Conservation (phyloP, 306 rosid genomes). For the Dryas octopetala region DNA sequence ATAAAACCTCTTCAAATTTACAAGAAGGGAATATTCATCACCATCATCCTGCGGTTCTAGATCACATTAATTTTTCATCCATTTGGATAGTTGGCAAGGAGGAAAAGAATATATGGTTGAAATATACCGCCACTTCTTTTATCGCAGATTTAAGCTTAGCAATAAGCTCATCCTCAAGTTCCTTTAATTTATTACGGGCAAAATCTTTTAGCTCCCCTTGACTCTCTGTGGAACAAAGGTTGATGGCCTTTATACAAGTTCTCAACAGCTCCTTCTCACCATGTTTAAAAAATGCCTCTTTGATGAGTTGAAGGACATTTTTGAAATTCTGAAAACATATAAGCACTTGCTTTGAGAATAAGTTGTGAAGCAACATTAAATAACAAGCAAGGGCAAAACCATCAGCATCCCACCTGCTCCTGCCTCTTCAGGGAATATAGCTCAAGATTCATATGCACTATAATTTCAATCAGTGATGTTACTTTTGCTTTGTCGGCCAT, state of each 20-base stretch:
- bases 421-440: conserved; percentile 84
- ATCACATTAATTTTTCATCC: conserved; percentile 22
- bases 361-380: conserved; percentile 20
- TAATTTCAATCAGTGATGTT: conserved; percentile 69
- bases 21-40: conserved; percentile 95
- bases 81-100: neutral
- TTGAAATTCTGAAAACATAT: conserved; percentile 64
- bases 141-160: conserved; percentile 74
- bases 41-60: conserved; percentile 77
- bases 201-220: conserved; percentile 92
- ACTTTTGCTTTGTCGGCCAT: conserved; percentile 88
- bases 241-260: conserved; percentile 76
- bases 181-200: conserved; percentile 73
- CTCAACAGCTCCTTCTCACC: conserved; percentile 88
- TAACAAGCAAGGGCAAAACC: conserved; percentile 22
- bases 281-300: conserved; percentile 87
- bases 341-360: conserved; percentile 24
- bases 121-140: conserved; percentile 77
- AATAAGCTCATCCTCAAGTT: conserved; percentile 75
- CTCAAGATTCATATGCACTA: conserved; percentile 80
- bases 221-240: conserved; percentile 72
- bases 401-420: conserved; percentile 63
- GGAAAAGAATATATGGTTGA: conserved; percentile 1
- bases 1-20: conserved; percentile 86
- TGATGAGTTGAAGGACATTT: conserved; percentile 75